Evolutionary conservation across 164 flowering plant genomes (phyloP).

Genomic region (Protea cynaroides): DNA sequence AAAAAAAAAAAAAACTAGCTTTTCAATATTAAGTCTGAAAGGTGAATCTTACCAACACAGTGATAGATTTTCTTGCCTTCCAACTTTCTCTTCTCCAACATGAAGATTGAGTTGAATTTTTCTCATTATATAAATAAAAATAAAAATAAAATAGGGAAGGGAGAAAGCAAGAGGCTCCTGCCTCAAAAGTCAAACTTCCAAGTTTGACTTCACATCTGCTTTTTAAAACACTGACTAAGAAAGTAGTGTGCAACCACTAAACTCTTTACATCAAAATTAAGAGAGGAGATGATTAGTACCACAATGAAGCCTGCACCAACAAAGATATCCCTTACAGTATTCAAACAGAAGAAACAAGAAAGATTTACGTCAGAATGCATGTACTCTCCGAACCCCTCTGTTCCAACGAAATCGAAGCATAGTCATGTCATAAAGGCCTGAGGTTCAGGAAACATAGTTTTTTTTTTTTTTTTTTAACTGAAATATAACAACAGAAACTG

Average conservation of each 20-base stretch:
- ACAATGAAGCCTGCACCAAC: conserved; percentile 60
- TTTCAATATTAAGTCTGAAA: too few relatives aligned
- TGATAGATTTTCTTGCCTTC: too few relatives aligned
- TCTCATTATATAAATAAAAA: too few relatives aligned
- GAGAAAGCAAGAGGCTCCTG: too few relatives aligned
- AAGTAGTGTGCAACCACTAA: background rate
- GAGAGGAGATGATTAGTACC: conserved; percentile 31
- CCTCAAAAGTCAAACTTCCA: too few relatives aligned
- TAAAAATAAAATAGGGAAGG: too few relatives aligned
- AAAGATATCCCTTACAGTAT: conserved; percentile 54
- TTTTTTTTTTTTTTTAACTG: background rate
- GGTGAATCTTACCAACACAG: too few relatives aligned
- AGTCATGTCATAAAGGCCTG: conserved; percentile 95
- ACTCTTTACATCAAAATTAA: too few relatives aligned
- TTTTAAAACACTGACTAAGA: background rate
- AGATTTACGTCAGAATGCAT: conserved; percentile 81
- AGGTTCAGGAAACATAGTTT: conserved; percentile 2
- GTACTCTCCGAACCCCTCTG: conserved; percentile 78
- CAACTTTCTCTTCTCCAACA: too few relatives aligned
- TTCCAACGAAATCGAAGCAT: conserved; percentile 84
- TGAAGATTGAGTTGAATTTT: too few relatives aligned
- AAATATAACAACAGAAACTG: background rate
- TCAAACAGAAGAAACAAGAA: conserved; percentile 81
- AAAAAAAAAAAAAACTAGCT: too few relatives aligned
- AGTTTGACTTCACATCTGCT: too few relatives aligned